These are phyloP conservation scores for Eimeria acervulina DNA, from an alignment of 169 alveolate genomes.

Conservation along the genomic window DNA sequence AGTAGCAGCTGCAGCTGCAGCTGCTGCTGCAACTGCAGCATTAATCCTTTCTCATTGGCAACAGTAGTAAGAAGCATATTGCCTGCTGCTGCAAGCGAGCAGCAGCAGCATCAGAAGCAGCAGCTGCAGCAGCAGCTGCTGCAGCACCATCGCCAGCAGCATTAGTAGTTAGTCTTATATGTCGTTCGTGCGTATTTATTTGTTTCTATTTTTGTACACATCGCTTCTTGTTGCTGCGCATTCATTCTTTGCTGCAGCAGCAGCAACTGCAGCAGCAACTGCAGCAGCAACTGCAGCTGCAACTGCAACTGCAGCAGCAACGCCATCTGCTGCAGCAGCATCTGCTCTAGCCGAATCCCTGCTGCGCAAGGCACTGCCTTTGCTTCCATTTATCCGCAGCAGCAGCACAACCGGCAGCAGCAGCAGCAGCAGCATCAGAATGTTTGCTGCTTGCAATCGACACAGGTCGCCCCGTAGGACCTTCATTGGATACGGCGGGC, in stretches of 20 bases:
- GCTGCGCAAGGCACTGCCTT: not conserved
- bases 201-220: not conserved
- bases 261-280: not conserved
- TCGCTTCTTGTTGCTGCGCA: not conserved
- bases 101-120: not conserved
- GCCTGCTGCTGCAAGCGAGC: too few species aligned
- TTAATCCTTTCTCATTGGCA: too few species aligned
- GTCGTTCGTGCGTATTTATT: too few species aligned
- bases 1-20: too few species aligned
- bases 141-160: too few species aligned
- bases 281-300: too few species aligned
- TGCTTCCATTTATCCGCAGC: not conserved
- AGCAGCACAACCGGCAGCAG: too few species aligned
- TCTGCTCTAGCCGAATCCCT: not conserved
- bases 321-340: not conserved
- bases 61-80: too few species aligned
- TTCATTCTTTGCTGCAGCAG: not conserved
- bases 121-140: slow-evolving; percentile 34
- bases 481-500: too few species aligned
- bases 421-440: slow-evolving; percentile 2
- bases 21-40: too few species aligned
- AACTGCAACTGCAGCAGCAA: not conserved
- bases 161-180: too few species aligned
- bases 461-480: too few species aligned
- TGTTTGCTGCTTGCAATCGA: not conserved